phyloP scores from a whole-genome alignment of 2,329 filamentous ascomycete genomes.

The Colletotrichum cuscutae region DNA sequence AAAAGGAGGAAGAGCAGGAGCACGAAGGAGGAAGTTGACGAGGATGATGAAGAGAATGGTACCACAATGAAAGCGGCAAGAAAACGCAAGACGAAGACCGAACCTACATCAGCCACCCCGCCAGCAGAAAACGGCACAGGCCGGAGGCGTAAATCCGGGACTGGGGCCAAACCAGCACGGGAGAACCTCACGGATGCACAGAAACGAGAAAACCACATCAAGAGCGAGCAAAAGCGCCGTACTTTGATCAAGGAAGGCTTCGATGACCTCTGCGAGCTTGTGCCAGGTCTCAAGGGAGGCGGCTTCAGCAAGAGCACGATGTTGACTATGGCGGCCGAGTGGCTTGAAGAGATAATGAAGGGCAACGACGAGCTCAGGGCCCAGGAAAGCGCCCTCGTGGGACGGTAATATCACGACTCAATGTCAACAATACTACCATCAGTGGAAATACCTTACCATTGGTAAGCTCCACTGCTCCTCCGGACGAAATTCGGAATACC shows the following conservation, averaged over 20 bases:
- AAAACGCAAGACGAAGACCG: slow-evolving; percentile 60
- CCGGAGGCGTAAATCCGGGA: slow-evolving; percentile 63
- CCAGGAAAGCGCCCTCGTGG: slow-evolving; percentile 59
- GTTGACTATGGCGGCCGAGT: slow-evolving; percentile 79
- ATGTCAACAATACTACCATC: neutral
- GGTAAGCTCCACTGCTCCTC: neutral
- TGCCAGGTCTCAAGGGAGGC: slow-evolving; percentile 78
- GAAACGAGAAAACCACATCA: slow-evolving; percentile 87
- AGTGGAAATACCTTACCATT: neutral
- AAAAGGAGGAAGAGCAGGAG: slow-evolving; percentile 67
- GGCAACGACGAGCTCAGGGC: slow-evolving; percentile 72
- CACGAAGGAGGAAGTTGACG: slow-evolving; percentile 51
- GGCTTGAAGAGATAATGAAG: slow-evolving; percentile 76
- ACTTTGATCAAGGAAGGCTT: slow-evolving; percentile 86
- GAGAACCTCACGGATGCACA: slow-evolving; percentile 85
- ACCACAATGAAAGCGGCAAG: slow-evolving; percentile 47
- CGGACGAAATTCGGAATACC: neutral
- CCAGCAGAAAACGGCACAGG: slow-evolving; percentile 47
- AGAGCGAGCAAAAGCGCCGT: slow-evolving; percentile 86
- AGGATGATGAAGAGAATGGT: slow-evolving; percentile 53
- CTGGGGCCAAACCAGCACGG: slow-evolving; percentile 58
- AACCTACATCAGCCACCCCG: slow-evolving; percentile 45
- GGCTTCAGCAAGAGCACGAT: slow-evolving; percentile 87
- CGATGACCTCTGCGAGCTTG: slow-evolving; percentile 79
- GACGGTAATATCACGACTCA: neutral